Evolutionary conservation across 2,329 filamentous ascomycete species (phyloP).

Genomic region (Colletotrichum nymphaeae): DNA sequence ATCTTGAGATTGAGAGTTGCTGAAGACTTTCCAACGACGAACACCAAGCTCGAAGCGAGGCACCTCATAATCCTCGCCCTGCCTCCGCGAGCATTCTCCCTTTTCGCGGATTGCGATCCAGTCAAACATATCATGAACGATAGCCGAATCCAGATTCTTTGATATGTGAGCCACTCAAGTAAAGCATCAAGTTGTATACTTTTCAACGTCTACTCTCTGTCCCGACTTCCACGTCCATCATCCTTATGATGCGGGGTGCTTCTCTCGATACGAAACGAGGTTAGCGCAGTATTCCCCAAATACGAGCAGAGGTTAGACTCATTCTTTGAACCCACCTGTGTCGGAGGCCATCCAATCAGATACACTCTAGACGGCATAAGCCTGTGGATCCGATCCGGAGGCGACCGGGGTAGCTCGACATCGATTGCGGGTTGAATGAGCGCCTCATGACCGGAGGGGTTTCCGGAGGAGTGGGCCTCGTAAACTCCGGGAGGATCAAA

Average conservation of each 20-base stretch:
- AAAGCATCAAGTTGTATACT: too few relatives aligned
- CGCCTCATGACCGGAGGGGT: neutral
- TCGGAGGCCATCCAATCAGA: neutral
- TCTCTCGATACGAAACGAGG: neutral
- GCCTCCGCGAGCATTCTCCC: too few relatives aligned
- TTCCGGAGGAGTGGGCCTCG: neutral
- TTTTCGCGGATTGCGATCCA: too few relatives aligned
- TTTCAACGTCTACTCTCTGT: neutral
- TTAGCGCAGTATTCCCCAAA: slow-evolving; percentile 2
- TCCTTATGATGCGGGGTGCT: neutral
- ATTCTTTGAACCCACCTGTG: too few relatives aligned
- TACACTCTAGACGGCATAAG: too few relatives aligned
- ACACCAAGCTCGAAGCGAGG: too few relatives aligned
- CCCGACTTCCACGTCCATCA: neutral
- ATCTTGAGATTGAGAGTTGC: too few relatives aligned
- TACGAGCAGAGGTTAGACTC: slow-evolving; percentile 16
- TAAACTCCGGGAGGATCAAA: neutral
- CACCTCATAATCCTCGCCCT: too few relatives aligned
- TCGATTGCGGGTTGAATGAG: neutral
- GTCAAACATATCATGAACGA: too few relatives aligned
- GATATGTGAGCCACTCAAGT: too few relatives aligned
- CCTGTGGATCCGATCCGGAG: neutral
- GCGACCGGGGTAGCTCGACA: neutral
- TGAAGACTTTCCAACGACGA: too few relatives aligned
- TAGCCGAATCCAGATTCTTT: too few relatives aligned